A percentile compares a stretch with the other conserved stretches of the same genome.
These are phyloP conservation scores for Kurtzmaniella natalensis DNA, from an alignment of 1,139 yeast genomes.

Conservation along the genomic window DNA sequence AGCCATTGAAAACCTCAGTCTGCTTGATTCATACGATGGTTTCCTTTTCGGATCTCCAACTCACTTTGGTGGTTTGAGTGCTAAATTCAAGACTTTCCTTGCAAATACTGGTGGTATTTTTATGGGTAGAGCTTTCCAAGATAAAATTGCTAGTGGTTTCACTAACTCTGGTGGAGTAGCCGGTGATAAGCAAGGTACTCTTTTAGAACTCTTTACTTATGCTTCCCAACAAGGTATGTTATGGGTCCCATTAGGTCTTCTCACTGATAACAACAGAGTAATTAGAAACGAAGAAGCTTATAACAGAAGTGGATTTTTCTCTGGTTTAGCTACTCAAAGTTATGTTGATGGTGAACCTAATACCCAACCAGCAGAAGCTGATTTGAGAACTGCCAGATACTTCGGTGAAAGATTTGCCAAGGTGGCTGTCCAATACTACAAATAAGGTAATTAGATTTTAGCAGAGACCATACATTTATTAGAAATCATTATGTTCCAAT, in stretches of 20 bases:
- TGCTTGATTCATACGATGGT: conserved; percentile 6
- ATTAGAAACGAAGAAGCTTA: neutral
- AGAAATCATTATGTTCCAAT: too few species aligned
- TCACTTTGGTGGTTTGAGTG: conserved; percentile 9
- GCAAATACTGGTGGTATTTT: conserved; percentile 6
- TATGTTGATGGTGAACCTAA: neutral
- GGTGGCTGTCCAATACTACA: neutral
- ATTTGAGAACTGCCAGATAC: neutral
- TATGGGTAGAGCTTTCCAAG: conserved; percentile 6
- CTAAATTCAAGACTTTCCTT: conserved; percentile 7
- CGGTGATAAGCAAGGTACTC: conserved; percentile 9
- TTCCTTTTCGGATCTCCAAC: conserved; percentile 9
- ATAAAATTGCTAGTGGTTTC: conserved; percentile 9
- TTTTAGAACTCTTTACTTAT: conserved; percentile 5
- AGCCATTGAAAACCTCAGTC: conserved; percentile 5
- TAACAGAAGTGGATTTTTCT: neutral
- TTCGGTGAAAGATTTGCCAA: neutral
- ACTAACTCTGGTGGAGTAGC: conserved; percentile 7
- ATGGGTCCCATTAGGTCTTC: conserved; percentile 25
- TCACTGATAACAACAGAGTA: conserved; percentile 14
- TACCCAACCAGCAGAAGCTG: neutral
- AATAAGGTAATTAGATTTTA: too few species aligned
- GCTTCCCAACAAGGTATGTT: conserved; percentile 9
- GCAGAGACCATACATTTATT: too few species aligned
- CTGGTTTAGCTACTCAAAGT: neutral